A percentile compares a stretch with the other conserved stretches of the same genome.
Evolutionary conservation across 139 green algal genomes (phyloP).

Genomic region (Chlamydomonas incerta): DNA sequence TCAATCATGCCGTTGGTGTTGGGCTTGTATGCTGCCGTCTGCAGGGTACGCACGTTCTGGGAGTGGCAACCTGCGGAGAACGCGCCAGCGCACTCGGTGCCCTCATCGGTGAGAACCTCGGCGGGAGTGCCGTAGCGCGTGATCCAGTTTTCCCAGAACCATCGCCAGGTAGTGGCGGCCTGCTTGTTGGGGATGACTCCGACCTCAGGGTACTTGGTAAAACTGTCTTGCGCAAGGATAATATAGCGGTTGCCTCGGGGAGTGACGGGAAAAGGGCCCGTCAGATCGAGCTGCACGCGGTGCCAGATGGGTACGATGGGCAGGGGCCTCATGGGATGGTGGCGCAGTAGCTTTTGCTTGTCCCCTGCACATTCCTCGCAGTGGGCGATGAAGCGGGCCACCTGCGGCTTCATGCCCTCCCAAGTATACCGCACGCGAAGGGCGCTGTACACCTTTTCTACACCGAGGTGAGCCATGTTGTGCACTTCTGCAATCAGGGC

Average conservation of each 20-base stretch:
- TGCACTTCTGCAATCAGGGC: no score
- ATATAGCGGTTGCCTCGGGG: background rate
- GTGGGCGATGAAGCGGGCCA: no score
- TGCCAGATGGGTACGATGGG: background rate
- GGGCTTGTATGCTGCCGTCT: background rate
- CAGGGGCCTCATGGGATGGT: background rate
- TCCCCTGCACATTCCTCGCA: background rate
- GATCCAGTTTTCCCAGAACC: background rate
- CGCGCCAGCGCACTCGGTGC: background rate
- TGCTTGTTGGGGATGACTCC: background rate
- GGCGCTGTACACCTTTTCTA: no score
- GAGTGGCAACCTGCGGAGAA: background rate
- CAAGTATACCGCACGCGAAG: no score
- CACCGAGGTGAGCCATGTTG: no score
- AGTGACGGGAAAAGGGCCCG: background rate
- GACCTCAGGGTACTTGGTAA: background rate
- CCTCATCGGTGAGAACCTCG: background rate
- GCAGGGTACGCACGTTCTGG: background rate
- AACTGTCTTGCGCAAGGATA: background rate
- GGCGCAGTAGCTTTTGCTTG: background rate
- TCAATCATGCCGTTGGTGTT: background rate
- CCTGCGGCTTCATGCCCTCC: no score
- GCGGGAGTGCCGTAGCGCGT: background rate
- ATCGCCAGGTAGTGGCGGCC: background rate
- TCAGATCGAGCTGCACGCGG: background rate